Evolutionary conservation across 2,329 filamentous ascomycete genomes (phyloP).

Genomic region (Rachicladosporium sp.): DNA sequence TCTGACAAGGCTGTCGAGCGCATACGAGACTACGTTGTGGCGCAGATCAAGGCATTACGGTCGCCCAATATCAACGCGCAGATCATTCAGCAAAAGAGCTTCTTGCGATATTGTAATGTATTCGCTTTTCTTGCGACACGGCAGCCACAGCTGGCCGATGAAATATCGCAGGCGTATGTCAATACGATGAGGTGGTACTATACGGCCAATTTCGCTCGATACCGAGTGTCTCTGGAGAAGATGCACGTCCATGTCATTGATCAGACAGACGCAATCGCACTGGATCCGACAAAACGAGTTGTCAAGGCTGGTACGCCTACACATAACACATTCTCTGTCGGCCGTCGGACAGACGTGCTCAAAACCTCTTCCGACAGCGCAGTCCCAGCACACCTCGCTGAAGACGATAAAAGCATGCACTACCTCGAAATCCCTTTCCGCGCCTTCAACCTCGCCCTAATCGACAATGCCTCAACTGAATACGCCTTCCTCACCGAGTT

Average conservation of each 20-base stretch:
- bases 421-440: conserved; percentile 85
- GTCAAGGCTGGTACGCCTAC: conserved; percentile 26
- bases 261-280: conserved; percentile 60
- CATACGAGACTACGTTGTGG: conserved; percentile 86
- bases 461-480: conserved; percentile 89
- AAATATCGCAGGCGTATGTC: conserved; percentile 87
- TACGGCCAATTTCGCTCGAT: conserved; percentile 76
- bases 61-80: conserved; percentile 96
- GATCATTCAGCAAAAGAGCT: conserved; percentile 86
- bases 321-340: conserved; percentile 82
- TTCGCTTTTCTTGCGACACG: conserved; percentile 75
- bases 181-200: conserved; percentile 99
- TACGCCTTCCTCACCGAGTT: conserved; percentile 92
- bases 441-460: conserved; percentile 84
- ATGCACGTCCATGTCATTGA: conserved; percentile 74
- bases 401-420: conserved; percentile 76
- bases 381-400: conserved; percentile 75
- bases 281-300: conserved; percentile 47
- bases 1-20: conserved; percentile 83
- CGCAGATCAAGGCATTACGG: conserved; percentile 84
- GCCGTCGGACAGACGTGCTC: conserved; percentile 72
- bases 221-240: conserved; percentile 70
- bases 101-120: conserved; percentile 77
- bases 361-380: conserved; percentile 62
- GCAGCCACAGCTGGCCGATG: conserved; percentile 70